These are phyloP conservation scores for Holtermanniella nyarrowii DNA, from an alignment of 768 basidiomycete genomes.

Conservation along the genomic window DNA sequence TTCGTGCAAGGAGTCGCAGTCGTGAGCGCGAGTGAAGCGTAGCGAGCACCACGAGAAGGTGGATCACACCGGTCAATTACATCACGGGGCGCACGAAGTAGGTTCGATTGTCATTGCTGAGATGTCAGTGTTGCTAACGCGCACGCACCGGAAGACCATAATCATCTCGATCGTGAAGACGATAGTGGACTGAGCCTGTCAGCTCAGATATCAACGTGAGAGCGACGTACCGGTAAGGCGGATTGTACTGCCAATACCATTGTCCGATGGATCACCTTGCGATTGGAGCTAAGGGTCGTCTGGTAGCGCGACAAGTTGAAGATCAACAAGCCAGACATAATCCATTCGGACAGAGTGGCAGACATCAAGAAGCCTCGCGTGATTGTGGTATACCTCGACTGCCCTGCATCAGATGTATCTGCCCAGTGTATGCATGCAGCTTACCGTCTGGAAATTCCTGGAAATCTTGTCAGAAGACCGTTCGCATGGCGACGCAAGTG, in stretches of 20 bases:
- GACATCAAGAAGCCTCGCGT: background rate
- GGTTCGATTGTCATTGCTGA: background rate
- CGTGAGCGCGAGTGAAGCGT: background rate
- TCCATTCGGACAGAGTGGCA: background rate
- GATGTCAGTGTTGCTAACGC: too few relatives aligned
- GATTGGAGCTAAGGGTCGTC: background rate
- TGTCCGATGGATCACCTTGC: background rate
- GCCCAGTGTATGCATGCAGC: too few relatives aligned
- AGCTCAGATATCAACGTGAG: background rate
- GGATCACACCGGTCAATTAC: background rate
- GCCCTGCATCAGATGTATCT: too few relatives aligned
- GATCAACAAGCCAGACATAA: background rate
- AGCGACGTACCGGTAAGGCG: background rate
- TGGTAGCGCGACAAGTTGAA: background rate
- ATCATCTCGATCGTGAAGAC: background rate
- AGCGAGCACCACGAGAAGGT: background rate
- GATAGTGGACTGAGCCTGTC: background rate
- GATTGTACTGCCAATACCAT: background rate
- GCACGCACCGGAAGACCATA: background rate
- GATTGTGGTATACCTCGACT: background rate
- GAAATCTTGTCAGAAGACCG: background rate
- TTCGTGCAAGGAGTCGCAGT: background rate
- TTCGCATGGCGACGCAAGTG: background rate
- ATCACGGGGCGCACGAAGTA: background rate
- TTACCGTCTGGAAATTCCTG: background rate